Evolutionary conservation across 2,329 filamentous ascomycete species (phyloP).

Genomic region (Macrophomina pseudophaseolina): DNA sequence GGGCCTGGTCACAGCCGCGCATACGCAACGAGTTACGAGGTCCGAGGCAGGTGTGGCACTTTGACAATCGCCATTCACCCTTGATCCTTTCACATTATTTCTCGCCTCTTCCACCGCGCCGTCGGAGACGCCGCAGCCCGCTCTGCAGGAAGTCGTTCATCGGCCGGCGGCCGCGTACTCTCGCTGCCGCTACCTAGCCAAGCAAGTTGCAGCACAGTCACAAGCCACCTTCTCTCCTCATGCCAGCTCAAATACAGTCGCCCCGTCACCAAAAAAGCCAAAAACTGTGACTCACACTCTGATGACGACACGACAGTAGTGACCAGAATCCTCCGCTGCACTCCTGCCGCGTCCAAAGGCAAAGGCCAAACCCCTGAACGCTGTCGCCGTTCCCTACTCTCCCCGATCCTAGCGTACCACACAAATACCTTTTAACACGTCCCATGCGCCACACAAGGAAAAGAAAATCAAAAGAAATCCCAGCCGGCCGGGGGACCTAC

Average conservation of each 20-base stretch:
- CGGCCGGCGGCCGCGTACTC: neutral
- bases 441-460: too few relatives aligned
- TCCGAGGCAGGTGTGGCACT: neutral
- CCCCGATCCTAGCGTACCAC: conserved; percentile 16
- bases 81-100: neutral
- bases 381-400: neutral
- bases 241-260: neutral
- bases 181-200: neutral
- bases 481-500: neutral
- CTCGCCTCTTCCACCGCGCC: neutral
- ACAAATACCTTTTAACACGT: too few relatives aligned
- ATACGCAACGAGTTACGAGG: conserved; percentile 3
- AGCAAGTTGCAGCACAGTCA: neutral
- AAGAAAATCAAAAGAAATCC: neutral
- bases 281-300: conserved; percentile 12
- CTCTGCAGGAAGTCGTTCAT: neutral
- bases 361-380: neutral
- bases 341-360: neutral
- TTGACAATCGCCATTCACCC: neutral
- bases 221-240: neutral
- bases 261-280: neutral
- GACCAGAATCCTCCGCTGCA: neutral
- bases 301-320: too few relatives aligned
- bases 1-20: neutral
- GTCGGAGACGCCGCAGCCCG: neutral